These are phyloP conservation scores for Lactuca saligna DNA, from an alignment of 129 eudicot genomes.

Conservation along the genomic window DNA sequence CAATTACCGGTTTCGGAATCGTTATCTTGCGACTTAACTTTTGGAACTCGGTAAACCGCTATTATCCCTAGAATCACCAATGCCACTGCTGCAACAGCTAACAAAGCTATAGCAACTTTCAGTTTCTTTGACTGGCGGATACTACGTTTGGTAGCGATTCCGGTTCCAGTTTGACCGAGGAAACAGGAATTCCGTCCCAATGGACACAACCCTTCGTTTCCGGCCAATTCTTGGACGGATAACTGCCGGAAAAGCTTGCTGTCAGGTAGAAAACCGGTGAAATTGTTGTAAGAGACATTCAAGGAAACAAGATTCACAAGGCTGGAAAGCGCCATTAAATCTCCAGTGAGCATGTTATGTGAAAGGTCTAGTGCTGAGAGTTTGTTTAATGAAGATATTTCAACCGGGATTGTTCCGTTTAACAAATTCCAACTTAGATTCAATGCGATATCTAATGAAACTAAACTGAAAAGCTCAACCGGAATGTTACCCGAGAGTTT, in stretches of 20 bases:
- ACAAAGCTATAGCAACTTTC: constrained; percentile 59
- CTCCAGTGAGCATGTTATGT: constrained; percentile 71
- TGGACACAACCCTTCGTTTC: constrained; percentile 69
- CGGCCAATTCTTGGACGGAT: constrained; percentile 57
- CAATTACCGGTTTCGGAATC: constrained; percentile 70
- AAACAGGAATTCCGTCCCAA: constrained; percentile 69
- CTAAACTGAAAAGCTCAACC: constrained; percentile 54
- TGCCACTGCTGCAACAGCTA: constrained; percentile 42
- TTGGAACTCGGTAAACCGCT: constrained; percentile 58
- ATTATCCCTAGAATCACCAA: constrained; percentile 62
- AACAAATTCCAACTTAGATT: constrained; percentile 78
- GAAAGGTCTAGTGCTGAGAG: constrained; percentile 80
- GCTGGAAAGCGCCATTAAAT: constrained; percentile 56
- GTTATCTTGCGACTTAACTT: constrained; percentile 38
- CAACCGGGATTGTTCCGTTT: constrained; percentile 64
- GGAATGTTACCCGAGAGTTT: constrained; percentile 70
- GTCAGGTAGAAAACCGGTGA: constrained; percentile 84
- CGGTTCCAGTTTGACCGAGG: constrained; percentile 38
- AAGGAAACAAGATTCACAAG: constrained; percentile 81
- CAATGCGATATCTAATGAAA: constrained; percentile 69
- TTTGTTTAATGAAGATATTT: constrained; percentile 65
- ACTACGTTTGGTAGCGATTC: constrained; percentile 23
- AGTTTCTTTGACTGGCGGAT: constrained; percentile 48
- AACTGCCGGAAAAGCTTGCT: constrained; percentile 78
- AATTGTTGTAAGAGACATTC: constrained; percentile 83